Percentiles rank a stretch among this genome's conserved stretches.
phyloP scores from a whole-genome alignment of 2,329 filamentous ascomycete species.

The Penicillium fuscoglaucum region DNA sequence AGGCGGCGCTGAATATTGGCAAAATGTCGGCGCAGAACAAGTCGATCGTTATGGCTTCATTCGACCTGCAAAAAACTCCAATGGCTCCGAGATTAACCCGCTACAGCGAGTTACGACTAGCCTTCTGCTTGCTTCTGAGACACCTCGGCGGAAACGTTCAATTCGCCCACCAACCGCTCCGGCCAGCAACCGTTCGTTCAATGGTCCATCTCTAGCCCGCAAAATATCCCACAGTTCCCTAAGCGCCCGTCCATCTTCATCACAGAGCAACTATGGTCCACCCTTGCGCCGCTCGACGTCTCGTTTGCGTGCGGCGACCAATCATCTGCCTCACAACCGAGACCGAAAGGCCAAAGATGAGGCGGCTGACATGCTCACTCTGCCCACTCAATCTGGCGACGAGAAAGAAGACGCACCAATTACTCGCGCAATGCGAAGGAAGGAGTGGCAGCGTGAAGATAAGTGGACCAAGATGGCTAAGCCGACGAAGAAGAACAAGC shows the following conservation, averaged over 20 bases:
- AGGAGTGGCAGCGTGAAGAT: slow-evolving; percentile 62
- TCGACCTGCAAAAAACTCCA: slow-evolving; percentile 30
- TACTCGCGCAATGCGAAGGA: slow-evolving; percentile 54
- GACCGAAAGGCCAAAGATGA: slow-evolving; percentile 58
- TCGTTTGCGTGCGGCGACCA: slow-evolving; percentile 54
- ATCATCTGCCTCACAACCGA: slow-evolving; percentile 54
- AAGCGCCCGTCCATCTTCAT: slow-evolving; percentile 43
- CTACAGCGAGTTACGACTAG: slow-evolving; percentile 62
- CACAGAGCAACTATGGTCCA: slow-evolving; percentile 47
- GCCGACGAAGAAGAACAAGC: slow-evolving; percentile 44
- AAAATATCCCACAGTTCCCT: slow-evolving; percentile 46
- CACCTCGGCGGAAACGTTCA: slow-evolving; percentile 55
- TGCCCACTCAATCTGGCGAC: slow-evolving; percentile 54
- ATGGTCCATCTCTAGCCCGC: slow-evolving; percentile 41
- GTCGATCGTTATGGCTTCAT: slow-evolving; percentile 69
- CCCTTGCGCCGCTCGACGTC: slow-evolving; percentile 44
- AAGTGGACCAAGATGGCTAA: slow-evolving; percentile 70
- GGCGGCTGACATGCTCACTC: slow-evolving; percentile 64
- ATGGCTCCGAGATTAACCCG: slow-evolving; percentile 39
- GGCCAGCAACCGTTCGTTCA: slow-evolving; percentile 47
- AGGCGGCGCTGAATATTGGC: slow-evolving; percentile 66
- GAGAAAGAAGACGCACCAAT: slow-evolving; percentile 51
- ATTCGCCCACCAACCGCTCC: slow-evolving; percentile 53
- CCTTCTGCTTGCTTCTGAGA: slow-evolving; percentile 57
- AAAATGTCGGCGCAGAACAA: slow-evolving; percentile 58